Percentiles rank a stretch among this genome's conserved stretches.
Evolutionary conservation across 2,329 filamentous ascomycete species (phyloP).

Genomic region (Cyphellophora europaea): DNA sequence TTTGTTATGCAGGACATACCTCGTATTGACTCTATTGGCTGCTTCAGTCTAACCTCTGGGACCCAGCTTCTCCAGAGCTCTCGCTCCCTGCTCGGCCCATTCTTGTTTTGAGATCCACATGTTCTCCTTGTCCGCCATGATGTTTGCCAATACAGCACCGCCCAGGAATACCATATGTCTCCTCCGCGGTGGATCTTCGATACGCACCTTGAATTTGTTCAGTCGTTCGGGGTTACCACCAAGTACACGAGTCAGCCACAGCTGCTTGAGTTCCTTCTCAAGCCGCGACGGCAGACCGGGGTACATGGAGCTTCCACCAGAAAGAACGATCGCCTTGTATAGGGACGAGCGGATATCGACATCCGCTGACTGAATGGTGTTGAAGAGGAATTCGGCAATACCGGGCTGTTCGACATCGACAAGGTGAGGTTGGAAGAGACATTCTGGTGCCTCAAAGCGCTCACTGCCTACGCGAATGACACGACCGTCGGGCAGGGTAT

Average conservation of each 20-base stretch:
- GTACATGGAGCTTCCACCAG: conserved; percentile 98
- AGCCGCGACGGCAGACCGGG: conserved; percentile 85
- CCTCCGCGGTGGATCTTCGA: conserved; percentile 91
- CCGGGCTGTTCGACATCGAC: conserved; percentile 96
- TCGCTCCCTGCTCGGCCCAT: conserved; percentile 86
- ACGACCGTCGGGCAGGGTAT: conserved; percentile 91
- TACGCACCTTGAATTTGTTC: conserved; percentile 98
- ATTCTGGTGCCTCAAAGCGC: conserved; percentile 95
- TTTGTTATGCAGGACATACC: too few species aligned
- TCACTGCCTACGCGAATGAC: conserved; percentile 95
- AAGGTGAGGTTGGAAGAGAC: conserved; percentile 94
- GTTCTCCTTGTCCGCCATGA: conserved; percentile 96
- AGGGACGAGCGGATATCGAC: conserved; percentile 89
- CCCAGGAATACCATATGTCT: conserved; percentile 99
- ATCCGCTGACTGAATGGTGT: conserved; percentile 93
- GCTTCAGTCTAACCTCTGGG: conserved; percentile 46
- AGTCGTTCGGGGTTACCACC: conserved; percentile 86
- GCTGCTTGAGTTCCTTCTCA: conserved; percentile 97
- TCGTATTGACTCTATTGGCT: too few species aligned
- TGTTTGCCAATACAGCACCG: conserved; percentile 91
- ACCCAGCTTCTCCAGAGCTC: conserved; percentile 83
- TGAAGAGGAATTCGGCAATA: conserved; percentile 95
- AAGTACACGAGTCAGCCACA: conserved; percentile 90
- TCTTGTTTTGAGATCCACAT: conserved; percentile 99
- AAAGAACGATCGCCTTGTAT: conserved; percentile 95